These are phyloP conservation scores for Russula emetica DNA, from an alignment of 768 basidiomycete species.

Conservation along the genomic window DNA sequence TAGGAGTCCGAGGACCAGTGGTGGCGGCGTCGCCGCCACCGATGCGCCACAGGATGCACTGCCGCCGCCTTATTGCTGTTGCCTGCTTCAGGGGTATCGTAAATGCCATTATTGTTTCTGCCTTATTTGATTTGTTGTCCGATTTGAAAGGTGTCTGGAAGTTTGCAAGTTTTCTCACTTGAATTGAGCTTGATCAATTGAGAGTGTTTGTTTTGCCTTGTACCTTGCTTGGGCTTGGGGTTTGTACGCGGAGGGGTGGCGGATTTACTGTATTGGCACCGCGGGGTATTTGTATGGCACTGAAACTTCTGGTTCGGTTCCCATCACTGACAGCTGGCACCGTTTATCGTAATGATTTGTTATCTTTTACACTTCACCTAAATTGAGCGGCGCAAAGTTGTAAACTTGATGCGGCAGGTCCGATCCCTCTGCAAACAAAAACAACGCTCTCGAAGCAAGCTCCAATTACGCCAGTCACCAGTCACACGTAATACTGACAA, in stretches of 20 bases:
- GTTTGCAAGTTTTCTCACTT: background rate
- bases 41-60: background rate
- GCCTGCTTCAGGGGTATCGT: conserved; percentile 5
- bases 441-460: too few relatives aligned
- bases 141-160: background rate
- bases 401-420: background rate
- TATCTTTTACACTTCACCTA: background rate
- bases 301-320: background rate
- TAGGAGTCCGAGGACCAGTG: too few relatives aligned
- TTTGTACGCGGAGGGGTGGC: too few relatives aligned
- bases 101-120: background rate
- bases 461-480: background rate
- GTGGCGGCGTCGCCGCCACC: background rate
- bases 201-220: background rate
- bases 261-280: background rate
- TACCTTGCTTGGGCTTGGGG: background rate
- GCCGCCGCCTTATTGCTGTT: background rate
- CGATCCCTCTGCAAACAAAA: too few relatives aligned
- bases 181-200: too few relatives aligned
- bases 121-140: background rate
- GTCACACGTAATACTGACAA: conserved; percentile 1
- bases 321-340: background rate
- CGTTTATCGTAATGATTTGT: background rate
- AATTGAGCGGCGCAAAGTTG: conserved; percentile 1
- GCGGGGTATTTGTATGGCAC: conserved; percentile 16